phyloP scores from a whole-genome alignment of 2,329 filamentous ascomycete species.

The Hypoxylon rubiginosum region DNA sequence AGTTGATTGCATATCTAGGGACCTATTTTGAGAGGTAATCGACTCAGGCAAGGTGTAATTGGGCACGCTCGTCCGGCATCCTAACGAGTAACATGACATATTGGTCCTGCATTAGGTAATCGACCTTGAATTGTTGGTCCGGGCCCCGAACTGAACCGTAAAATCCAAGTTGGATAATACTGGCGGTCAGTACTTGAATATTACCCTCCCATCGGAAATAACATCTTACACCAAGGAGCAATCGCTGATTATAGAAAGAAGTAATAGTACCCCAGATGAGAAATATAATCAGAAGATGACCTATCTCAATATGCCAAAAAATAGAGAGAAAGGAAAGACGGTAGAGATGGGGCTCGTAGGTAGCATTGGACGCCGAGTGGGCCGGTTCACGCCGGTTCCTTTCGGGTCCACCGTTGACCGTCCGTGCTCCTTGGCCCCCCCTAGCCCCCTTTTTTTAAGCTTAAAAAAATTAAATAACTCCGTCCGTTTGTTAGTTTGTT shows the following conservation, averaged over 20 bases:
- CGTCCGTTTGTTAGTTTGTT: conserved; percentile 10
- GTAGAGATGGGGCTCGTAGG: not conserved
- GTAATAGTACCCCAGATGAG: not conserved
- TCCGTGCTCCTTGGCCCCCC: conserved; percentile 13
- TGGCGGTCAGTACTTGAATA: not conserved
- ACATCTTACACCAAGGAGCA: not conserved
- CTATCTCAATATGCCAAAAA: not conserved
- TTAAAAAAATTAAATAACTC: conserved; percentile 31
- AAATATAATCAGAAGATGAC: not conserved
- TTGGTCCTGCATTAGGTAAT: not conserved
- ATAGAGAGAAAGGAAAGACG: not conserved
- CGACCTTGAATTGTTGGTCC: not conserved
- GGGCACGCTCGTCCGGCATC: not conserved
- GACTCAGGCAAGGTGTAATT: not conserved
- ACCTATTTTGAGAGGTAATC: not conserved
- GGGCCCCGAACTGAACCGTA: not conserved
- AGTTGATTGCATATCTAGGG: not conserved
- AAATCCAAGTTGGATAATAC: not conserved
- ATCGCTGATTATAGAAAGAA: not conserved
- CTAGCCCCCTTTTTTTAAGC: conserved; percentile 32
- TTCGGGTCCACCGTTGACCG: conserved; percentile 20
- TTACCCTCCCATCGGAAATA: not conserved
- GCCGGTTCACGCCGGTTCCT: conserved; percentile 27
- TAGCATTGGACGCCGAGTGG: conserved; percentile 9
- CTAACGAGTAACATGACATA: not conserved